These are phyloP conservation scores for Xylaria arbuscula DNA, from an alignment of 2,329 filamentous ascomycete genomes.

Conservation along the genomic window DNA sequence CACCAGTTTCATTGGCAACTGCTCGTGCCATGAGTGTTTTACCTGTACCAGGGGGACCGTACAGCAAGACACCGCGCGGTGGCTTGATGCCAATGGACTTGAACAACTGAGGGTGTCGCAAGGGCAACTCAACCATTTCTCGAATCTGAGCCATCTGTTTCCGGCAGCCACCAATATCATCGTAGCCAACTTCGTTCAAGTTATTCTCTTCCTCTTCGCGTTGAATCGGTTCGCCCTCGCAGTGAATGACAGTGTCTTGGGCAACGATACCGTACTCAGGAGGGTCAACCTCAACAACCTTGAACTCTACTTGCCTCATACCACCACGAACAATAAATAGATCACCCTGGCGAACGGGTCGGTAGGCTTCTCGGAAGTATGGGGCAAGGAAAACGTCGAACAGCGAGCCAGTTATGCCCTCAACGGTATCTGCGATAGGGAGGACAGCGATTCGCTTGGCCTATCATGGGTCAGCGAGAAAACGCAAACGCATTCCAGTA, in stretches of 20 bases:
- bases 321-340: slow-evolving; percentile 97
- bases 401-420: slow-evolving; percentile 95
- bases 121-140: slow-evolving; percentile 96
- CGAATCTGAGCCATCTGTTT: slow-evolving; percentile 99
- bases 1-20: slow-evolving; percentile 97
- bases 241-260: slow-evolving; percentile 98
- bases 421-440: slow-evolving; percentile 96
- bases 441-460: slow-evolving; percentile 99
- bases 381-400: slow-evolving; percentile 99
- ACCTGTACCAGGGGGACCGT: slow-evolving; percentile 97
- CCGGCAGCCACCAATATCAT: slow-evolving; percentile 98
- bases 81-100: slow-evolving; percentile 99
- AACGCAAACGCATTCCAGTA: background rate
- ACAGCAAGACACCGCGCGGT: slow-evolving; percentile 95
- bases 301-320: slow-evolving; percentile 99
- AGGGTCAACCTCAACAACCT: slow-evolving; percentile 98
- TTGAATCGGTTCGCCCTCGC: slow-evolving; percentile 94
- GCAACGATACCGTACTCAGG: slow-evolving; percentile 99
- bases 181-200: slow-evolving; percentile 98
- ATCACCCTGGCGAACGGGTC: slow-evolving; percentile 96
- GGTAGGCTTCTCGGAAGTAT: slow-evolving; percentile 99
- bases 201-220: slow-evolving; percentile 99
- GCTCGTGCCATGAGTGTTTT: slow-evolving; percentile 99
- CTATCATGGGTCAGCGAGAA: slow-evolving; percentile 57
- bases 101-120: slow-evolving; percentile 98